These are phyloP conservation scores for Bruguiera hainesii DNA, from an alignment of 441 rosid genomes.

Conservation along the genomic window DNA sequence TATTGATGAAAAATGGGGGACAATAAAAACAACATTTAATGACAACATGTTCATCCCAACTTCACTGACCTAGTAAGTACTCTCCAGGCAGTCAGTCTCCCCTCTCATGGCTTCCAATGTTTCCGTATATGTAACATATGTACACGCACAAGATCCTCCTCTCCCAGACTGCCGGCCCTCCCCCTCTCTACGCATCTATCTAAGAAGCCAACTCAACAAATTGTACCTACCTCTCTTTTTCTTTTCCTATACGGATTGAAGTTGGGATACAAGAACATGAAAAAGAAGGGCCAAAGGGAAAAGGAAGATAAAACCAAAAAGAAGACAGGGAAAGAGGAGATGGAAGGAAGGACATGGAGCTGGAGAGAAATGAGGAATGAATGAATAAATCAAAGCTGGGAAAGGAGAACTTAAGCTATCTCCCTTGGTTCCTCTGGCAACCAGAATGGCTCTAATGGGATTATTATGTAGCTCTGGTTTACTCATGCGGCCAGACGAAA, in stretches of 20 bases:
- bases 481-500: constrained; percentile 28
- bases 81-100: constrained; percentile 39
- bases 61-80: constrained; percentile 39
- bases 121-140: constrained; percentile 55
- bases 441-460: constrained; percentile 38
- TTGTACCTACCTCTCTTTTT: constrained; percentile 31
- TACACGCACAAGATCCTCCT: constrained; percentile 42
- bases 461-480: constrained; percentile 40
- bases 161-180: constrained; percentile 35
- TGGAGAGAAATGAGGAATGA: constrained; percentile 52
- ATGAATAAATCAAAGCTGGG: constrained; percentile 51
- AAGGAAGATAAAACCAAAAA: neutral
- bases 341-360: constrained; percentile 30
- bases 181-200: constrained; percentile 28
- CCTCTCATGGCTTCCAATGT: constrained; percentile 35
- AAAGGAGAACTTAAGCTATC: constrained; percentile 59
- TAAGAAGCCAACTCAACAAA: constrained; percentile 29
- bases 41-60: constrained; percentile 36
- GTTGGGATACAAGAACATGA: constrained; percentile 39
- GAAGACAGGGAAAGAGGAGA: constrained; percentile 5
- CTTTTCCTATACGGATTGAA: constrained; percentile 13
- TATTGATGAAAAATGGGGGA: constrained; percentile 31
- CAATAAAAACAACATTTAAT: constrained; percentile 30
- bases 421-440: constrained; percentile 39
- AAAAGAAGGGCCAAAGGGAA: constrained; percentile 15